Conservation (phyloP, 192 early-diverging fungal genomes). For the Mortierella claussenii region DNA sequence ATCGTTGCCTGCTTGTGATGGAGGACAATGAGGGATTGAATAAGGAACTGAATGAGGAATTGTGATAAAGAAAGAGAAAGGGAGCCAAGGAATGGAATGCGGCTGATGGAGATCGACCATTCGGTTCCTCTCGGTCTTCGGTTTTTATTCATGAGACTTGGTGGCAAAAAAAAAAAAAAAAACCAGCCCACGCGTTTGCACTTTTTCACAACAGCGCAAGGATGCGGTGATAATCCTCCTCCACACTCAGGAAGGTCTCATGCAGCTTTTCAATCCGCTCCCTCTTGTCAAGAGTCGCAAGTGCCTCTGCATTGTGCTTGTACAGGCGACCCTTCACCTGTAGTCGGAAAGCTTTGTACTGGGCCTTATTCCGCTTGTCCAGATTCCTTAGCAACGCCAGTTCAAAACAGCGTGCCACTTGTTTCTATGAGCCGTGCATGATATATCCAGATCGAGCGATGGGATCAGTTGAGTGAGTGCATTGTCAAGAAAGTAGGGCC, state of each 20-base stretch:
- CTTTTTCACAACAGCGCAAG: slow-evolving; percentile 33
- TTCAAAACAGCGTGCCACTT: slow-evolving; percentile 86
- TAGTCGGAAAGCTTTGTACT: slow-evolving; percentile 71
- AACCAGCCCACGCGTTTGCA: no score
- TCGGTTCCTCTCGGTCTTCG: no score
- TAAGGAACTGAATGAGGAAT: no score
- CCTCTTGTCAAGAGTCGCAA: slow-evolving; percentile 68
- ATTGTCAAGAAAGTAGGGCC: background rate
- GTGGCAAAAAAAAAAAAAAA: no score
- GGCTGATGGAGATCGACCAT: no score
- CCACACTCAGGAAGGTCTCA: slow-evolving; percentile 78
- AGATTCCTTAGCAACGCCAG: slow-evolving; percentile 73
- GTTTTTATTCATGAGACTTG: no score
- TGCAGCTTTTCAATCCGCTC: slow-evolving; percentile 79
- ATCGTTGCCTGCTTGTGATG: no score
- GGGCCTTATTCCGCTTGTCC: slow-evolving; percentile 60
- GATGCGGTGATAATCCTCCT: slow-evolving; percentile 77
- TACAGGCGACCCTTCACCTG: slow-evolving; percentile 89
- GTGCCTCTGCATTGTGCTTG: slow-evolving; percentile 78
- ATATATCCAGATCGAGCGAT: no score
- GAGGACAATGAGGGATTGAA: no score
- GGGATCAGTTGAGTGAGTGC: no score
- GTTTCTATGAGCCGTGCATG: slow-evolving; percentile 69
- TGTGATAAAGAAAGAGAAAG: no score
- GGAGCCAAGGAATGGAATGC: no score